phyloP scores from a whole-genome alignment of 306 rosid genomes.

The Trichosanthes truncata region DNA sequence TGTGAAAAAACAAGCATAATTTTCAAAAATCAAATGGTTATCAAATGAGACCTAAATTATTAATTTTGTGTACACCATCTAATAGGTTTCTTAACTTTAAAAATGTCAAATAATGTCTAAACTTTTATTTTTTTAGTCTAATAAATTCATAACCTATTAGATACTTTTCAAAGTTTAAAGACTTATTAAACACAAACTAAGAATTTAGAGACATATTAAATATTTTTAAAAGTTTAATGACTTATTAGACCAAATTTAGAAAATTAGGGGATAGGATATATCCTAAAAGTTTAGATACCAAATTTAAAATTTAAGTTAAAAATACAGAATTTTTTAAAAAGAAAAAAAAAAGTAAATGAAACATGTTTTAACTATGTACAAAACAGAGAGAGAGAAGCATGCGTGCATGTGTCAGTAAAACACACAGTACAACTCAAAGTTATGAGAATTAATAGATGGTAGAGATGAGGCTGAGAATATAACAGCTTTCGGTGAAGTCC shows the following conservation, averaged over 20 bases:
- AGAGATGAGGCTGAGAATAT: neutral
- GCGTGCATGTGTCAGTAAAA: neutral
- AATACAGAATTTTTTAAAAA: too few relatives aligned
- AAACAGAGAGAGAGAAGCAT: neutral
- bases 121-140: too few relatives aligned
- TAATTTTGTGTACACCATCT: too few relatives aligned
- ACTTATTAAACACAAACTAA: neutral
- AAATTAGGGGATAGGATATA: too few relatives aligned
- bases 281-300: neutral
- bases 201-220: neutral
- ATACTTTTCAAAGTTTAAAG: too few relatives aligned
- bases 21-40: too few relatives aligned
- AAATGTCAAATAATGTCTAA: too few relatives aligned
- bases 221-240: neutral
- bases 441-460: neutral
- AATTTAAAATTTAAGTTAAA: neutral
- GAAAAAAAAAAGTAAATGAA: neutral
- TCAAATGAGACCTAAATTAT: too few relatives aligned
- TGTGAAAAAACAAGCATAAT: too few relatives aligned
- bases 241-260: too few relatives aligned
- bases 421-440: neutral
- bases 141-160: too few relatives aligned
- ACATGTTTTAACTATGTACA: neutral
- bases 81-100: too few relatives aligned
- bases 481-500: neutral